Evolutionary conservation across 257 asterid genomes (phyloP), one percentile per base, ranked within the genome.

Genomic region (Cinchona pubescens): DNA sequence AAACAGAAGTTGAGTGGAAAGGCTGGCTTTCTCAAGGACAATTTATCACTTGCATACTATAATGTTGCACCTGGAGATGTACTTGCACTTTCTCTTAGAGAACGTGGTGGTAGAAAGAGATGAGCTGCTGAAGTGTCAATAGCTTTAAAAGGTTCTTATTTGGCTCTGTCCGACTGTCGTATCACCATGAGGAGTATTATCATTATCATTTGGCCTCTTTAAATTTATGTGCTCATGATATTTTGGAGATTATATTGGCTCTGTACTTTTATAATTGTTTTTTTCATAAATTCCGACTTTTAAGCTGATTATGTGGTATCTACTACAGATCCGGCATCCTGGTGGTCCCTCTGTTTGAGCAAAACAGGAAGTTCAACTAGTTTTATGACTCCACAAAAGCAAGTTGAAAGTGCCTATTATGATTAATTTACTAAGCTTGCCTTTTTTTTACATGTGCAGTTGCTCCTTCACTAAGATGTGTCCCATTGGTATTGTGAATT

Each of bases 21-120:
- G 85, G 97, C 98, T 76, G 98, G 98, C 71, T 94, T 94, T 83
- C 97, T 94, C 85, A 92, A 89, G 90, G 98, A 94, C 82, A 94
- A 94, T 80, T 80, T 92, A 42, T 90, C 98, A 4, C 97, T 94
- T 84, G 98, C 98, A 11, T 86, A 92, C 85, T 94, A 94, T 87
- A 94, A 94, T 78, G 85, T 92, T 80, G 85, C 71, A 38, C 82
- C 95, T 32, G 95, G 95, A 82, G 98, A 90, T 58, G 34, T 89
- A 11, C 90, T 94, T 32, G 73, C 88, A 58, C 97, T 94, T 35
- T 90, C 98, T 78, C 92, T 92, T 42, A 89, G 97, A 83, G 98
- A 94, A 76, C 98, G 98, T 85, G 98, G 97, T 86, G 97, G 98
- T 75, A 92, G 97, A 85, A 94, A 92, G 93, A 90, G 97, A 89